Evolutionary conservation across 495 filamentous ascomycete species (phyloP).

Genomic region (Aspergillus saccharolyticus): DNA sequence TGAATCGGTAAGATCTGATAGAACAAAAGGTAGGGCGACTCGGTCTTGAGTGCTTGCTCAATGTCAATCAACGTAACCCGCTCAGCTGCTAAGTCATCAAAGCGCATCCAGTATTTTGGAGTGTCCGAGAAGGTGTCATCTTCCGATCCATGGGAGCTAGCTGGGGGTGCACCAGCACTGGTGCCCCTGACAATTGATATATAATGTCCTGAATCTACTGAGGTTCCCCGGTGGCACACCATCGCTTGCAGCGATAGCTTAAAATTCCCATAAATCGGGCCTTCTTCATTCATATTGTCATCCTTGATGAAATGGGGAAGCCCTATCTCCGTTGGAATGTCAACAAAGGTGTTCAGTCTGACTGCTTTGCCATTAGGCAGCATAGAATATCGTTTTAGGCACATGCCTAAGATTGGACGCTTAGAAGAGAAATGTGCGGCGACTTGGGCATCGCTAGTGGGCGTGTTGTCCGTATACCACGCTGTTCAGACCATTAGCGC

Average conservation of each 20-base stretch:
- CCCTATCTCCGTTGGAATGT: constrained; percentile 85
- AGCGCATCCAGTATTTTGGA: constrained; percentile 72
- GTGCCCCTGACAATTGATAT: constrained; percentile 72
- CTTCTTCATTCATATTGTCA: constrained; percentile 59
- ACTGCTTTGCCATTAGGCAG: constrained; percentile 59
- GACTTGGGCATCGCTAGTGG: constrained; percentile 63
- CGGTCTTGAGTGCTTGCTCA: constrained; percentile 67
- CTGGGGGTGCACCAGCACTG: constrained; percentile 36
- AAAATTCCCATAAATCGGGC: constrained; percentile 71
- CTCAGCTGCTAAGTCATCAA: constrained; percentile 74
- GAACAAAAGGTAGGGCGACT: constrained; percentile 90
- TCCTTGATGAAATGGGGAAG: constrained; percentile 87
- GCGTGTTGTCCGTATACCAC: constrained; percentile 66
- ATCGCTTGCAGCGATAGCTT: constrained; percentile 85
- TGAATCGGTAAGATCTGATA: constrained; percentile 89
- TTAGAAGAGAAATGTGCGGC: constrained; percentile 66
- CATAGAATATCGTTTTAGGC: constrained; percentile 85
- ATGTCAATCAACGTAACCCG: constrained; percentile 74
- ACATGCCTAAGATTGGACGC: constrained; percentile 83
- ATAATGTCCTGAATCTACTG: constrained; percentile 90
- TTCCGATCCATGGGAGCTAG: constrained; percentile 48
- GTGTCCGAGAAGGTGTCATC: constrained; percentile 46
- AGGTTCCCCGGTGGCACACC: constrained; percentile 85
- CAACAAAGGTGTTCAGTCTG: constrained; percentile 73
- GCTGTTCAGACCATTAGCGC: constrained; percentile 45